A percentile compares a stretch with the other conserved stretches of the same genome.
These are phyloP conservation scores for Talinum fruticosum DNA, from an alignment of 148 eudicot species.

Conservation along the genomic window DNA sequence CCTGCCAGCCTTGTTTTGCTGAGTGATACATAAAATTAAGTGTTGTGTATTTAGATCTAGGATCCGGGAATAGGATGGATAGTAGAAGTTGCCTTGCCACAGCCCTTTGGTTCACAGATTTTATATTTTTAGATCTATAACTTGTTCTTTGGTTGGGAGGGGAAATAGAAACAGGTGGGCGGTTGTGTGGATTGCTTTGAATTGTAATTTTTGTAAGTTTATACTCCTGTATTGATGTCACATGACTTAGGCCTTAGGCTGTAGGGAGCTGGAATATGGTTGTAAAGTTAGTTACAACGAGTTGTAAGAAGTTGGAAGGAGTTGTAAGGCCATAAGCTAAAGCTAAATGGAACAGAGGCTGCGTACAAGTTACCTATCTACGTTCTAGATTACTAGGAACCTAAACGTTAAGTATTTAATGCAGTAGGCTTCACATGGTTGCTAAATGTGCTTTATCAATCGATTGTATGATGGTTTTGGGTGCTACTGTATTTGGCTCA, in stretches of 20 bases:
- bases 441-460: not conserved
- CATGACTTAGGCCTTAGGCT: not conserved
- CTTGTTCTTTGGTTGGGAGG: not conserved
- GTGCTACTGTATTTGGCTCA: not conserved
- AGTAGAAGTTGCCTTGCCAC: not conserved
- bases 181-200: not conserved
- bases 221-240: not conserved
- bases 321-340: too few species aligned
- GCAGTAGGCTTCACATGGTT: not conserved
- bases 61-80: not conserved
- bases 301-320: too few species aligned
- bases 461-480: not conserved
- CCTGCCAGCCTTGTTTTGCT: not conserved
- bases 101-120: not conserved
- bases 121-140: not conserved
- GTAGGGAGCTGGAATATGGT: too few species aligned
- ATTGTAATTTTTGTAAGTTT: too few species aligned
- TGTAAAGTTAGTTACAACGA: too few species aligned
- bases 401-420: not conserved
- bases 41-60: not conserved
- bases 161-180: too few species aligned
- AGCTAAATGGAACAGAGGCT: too few species aligned
- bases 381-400: not conserved
- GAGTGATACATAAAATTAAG: not conserved
- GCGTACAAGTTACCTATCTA: not conserved